Conservation (phyloP, 2,329 filamentous ascomycete species). For the Chlorencoelia australis region DNA sequence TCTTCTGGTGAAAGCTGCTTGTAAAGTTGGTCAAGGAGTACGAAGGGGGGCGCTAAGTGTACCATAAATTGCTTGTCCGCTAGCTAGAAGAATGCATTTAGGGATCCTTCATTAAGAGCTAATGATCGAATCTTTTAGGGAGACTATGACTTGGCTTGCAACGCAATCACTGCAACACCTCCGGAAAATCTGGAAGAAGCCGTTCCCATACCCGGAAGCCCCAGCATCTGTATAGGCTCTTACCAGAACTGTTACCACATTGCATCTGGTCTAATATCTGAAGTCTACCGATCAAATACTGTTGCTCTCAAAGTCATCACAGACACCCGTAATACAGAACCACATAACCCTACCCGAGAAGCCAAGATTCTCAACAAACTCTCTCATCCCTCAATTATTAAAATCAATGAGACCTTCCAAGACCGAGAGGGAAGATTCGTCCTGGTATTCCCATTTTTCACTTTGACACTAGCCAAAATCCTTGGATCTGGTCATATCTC, state of each 20-base stretch:
- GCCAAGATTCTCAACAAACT: slow-evolving; percentile 59
- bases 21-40: too few relatives aligned
- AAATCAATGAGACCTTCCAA: slow-evolving; percentile 63
- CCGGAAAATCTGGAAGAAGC: slow-evolving; percentile 5
- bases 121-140: too few relatives aligned
- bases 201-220: slow-evolving; percentile 20
- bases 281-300: slow-evolving; percentile 57
- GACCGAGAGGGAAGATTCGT: slow-evolving; percentile 63
- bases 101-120: too few relatives aligned
- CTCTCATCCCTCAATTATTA: slow-evolving; percentile 48
- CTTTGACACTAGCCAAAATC: slow-evolving; percentile 59
- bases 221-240: slow-evolving; percentile 40
- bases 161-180: slow-evolving; percentile 29
- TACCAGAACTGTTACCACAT: slow-evolving; percentile 45
- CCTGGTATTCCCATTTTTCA: slow-evolving; percentile 78
- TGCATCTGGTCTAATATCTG: slow-evolving; percentile 66
- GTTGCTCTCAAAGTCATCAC: slow-evolving; percentile 81
- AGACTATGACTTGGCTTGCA: slow-evolving; percentile 40
- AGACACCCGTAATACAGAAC: slow-evolving; percentile 60
- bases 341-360: slow-evolving; percentile 76
- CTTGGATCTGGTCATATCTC: slow-evolving; percentile 40
- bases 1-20: too few relatives aligned
- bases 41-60: too few relatives aligned
- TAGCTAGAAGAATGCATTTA: too few relatives aligned
- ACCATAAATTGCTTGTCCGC: too few relatives aligned